Evolutionary conservation across 768 basidiomycete genomes (phyloP).

Genomic region (Goffeauzyma gilvescens): DNA sequence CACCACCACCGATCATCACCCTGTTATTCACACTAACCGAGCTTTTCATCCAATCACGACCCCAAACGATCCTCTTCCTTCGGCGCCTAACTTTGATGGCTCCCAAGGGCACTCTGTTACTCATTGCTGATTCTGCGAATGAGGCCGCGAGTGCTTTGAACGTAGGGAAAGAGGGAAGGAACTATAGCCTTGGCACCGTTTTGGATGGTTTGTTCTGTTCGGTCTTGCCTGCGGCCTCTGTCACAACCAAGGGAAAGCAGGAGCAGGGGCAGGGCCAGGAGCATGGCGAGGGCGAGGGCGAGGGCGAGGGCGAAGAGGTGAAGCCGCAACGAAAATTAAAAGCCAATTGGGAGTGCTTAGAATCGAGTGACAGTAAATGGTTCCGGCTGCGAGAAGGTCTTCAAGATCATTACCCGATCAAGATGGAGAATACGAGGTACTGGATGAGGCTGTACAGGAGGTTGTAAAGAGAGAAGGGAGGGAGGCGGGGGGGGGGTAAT

Average conservation of each 20-base stretch:
- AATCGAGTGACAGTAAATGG: conserved; percentile 23
- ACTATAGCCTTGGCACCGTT: conserved; percentile 13
- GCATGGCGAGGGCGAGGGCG: background rate
- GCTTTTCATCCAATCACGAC: conserved; percentile 26
- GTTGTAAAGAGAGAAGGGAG: conserved; percentile 3
- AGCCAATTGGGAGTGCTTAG: conserved; percentile 16
- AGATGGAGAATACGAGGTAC: conserved; percentile 31
- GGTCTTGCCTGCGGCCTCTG: background rate
- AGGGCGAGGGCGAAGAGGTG: background rate
- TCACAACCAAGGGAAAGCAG: too few relatives aligned
- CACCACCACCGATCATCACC: conserved; percentile 19
- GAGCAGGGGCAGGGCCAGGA: background rate
- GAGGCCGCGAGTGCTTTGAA: conserved; percentile 9
- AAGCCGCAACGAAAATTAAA: background rate
- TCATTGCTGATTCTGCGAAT: conserved; percentile 25
- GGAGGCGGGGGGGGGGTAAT: too few relatives aligned
- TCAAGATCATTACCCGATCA: conserved; percentile 22
- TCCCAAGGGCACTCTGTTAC: conserved; percentile 16
- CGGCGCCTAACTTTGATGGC: conserved; percentile 10
- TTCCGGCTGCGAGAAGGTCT: conserved; percentile 21
- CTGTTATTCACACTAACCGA: conserved; percentile 30
- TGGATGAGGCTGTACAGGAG: conserved; percentile 28
- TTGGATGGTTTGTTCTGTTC: conserved; percentile 11
- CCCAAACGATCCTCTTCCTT: conserved; percentile 18
- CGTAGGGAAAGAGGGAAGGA: conserved; percentile 20